A percentile compares a stretch with the other conserved stretches of the same genome.
Conservation (phyloP, 768 basidiomycete species). For the Phaeotremella skinneri region DNA sequence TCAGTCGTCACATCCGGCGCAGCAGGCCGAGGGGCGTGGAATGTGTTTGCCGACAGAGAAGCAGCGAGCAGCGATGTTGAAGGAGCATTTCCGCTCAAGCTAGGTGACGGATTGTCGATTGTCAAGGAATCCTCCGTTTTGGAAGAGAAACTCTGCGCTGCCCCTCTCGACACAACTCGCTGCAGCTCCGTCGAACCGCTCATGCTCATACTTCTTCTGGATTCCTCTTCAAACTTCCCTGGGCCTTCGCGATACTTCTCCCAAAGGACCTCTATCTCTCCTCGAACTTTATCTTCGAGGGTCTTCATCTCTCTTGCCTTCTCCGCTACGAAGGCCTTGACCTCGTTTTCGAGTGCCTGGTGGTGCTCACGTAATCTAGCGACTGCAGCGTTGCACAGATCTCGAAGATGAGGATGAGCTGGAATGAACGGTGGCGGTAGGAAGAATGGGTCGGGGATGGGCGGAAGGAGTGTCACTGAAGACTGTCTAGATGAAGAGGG, state of each 20-base stretch:
- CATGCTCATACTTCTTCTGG: conserved; percentile 9
- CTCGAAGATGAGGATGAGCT: conserved; percentile 40
- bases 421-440: conserved; percentile 52
- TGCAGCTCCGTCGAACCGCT: conserved; percentile 1
- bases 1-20: neutral
- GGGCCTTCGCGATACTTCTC: conserved; percentile 34
- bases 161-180: neutral
- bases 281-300: conserved; percentile 37
- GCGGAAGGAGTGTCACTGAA: conserved; percentile 25
- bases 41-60: conserved; percentile 39
- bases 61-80: conserved; percentile 35
- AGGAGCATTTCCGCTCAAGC: neutral
- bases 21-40: conserved; percentile 22
- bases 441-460: conserved; percentile 50
- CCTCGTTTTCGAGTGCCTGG: conserved; percentile 32
- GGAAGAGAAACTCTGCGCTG: neutral
- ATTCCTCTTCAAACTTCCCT: conserved; percentile 13
- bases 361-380: conserved; percentile 31
- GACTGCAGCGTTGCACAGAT: conserved; percentile 37
- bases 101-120: neutral
- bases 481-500: conserved; percentile 1
- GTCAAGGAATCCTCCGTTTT: neutral
- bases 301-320: conserved; percentile 37
- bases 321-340: conserved; percentile 30
- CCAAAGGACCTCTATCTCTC: conserved; percentile 49